Evolutionary conservation across 768 basidiomycete species (phyloP), one percentile per base, ranked within the genome.

Genomic region (Coprinopsis marcescibilis): DNA sequence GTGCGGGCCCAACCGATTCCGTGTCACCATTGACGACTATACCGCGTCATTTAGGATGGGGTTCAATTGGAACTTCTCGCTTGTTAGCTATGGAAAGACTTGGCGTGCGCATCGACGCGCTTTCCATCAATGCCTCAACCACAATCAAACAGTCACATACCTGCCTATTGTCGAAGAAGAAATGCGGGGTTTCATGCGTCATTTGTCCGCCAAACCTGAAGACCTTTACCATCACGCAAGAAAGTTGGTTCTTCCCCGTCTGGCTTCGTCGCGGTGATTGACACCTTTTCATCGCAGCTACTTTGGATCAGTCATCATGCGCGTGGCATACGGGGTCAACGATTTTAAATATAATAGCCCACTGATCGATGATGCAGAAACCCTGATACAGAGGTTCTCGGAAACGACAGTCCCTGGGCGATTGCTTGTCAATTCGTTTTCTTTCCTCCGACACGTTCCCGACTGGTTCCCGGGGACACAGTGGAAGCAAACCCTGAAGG

Each of bases 41-140:
- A 7, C n/a, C n/a, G 17, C 15, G 1, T 26, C 25, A 14, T 2
- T 17, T 24, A 36, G 34, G 14, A 14, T 37, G 34, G 20, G 21
- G 12, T 4, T 24, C 17, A 19, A 19, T 12, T 46, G 45, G 45
- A 15, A 21, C 6, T 32, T 47, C 23, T 14, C 17, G 1, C 17
- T 21, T 4, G 69, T 74, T 63, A 69, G 68, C 1, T 78, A 59
- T 38, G 52, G 53, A 34, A 27, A 48, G 6, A 49, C 65, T 46
- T 79, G 75, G 71, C 68, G 67, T 41, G 64, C 63, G 25, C 77
- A 76, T 51, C 69, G 77, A 29, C 66, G 66, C 2, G 19, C 39
- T 15, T 57, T 57, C 34, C 56, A 57, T 19, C 30, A 48, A 21
- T 38, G 45, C 11, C 52, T 57, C 42, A 50, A 51, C 21, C 50